These are phyloP conservation scores for Cenchrus fungigraminus DNA, from an alignment of 176 grass and related monocot species.

Conservation along the genomic window DNA sequence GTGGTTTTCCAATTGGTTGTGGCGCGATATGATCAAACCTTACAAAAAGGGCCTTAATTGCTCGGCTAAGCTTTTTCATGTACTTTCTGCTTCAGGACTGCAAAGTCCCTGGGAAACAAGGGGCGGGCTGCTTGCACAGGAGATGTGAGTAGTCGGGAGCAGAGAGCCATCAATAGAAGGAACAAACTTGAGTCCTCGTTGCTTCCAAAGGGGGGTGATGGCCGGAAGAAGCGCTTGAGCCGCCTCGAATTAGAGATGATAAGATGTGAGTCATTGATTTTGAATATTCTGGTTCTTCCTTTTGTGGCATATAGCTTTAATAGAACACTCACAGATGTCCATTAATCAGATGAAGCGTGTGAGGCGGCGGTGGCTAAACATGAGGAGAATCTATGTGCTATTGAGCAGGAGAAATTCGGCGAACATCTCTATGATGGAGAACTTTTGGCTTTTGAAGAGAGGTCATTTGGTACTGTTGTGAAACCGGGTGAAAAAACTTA, in stretches of 20 bases:
- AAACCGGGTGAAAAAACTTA: no score
- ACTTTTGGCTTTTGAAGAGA: background rate
- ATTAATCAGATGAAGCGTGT: background rate
- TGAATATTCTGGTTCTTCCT: background rate
- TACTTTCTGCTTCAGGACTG: conserved; percentile 21
- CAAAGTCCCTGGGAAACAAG: background rate
- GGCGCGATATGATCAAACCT: no score
- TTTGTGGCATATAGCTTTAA: background rate
- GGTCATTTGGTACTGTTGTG: background rate
- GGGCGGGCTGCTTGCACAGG: background rate
- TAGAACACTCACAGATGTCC: background rate
- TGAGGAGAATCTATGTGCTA: no score
- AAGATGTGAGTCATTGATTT: background rate
- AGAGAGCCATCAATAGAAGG: conserved; percentile 7
- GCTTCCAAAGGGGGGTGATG: background rate
- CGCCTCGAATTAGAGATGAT: no score
- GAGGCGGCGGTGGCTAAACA: no score
- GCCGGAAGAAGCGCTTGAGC: background rate
- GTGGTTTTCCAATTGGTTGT: no score
- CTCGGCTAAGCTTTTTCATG: conserved; percentile 23
- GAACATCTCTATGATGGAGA: no score
- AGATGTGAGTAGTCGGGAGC: conserved; percentile 11
- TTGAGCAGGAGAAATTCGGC: no score
- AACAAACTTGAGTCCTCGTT: background rate
- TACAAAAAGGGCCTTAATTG: background rate